Evolutionary conservation across 2,329 filamentous ascomycete species (phyloP), one percentile per base, ranked within the genome.

Genomic region (Cercospora sp.): DNA sequence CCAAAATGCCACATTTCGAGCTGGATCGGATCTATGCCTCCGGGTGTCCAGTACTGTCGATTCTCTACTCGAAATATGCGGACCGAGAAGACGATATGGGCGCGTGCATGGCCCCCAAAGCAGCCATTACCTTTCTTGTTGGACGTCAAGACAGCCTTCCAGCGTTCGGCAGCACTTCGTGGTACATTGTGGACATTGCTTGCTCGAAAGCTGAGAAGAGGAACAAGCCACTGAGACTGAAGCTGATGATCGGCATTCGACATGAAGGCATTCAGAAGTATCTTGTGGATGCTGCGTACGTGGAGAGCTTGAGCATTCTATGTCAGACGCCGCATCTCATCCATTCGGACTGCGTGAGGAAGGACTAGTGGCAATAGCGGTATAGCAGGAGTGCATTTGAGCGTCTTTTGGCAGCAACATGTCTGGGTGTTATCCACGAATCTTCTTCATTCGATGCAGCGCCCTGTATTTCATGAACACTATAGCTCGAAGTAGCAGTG

Each of bases 71-170:
- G 9, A 32, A 51, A 30, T 55, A 55, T n/a, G 61, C 61, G 16
- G 45, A 63, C n/a, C 34, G 28, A 2, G 61, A 63, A 51, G 61
- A 63, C 30, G 30, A 37, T 4, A 53, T 55, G 13, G 61, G 61
- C 12, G 6, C 12, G 0, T 37, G 26, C 30, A 55, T 63, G 24
- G 45, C 61, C 26, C 61, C 61, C 0, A 30, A 32, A 34, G 32
- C 49, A 1, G 49, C 45, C 1, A n/a, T 21, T 26, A 24, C 30
- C n/a, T 63, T 51, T 32, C 45, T 63, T 6, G 61, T 55, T 18
- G 30, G 26, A 63, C 34, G n/a, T n/a, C 18, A 13, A 16, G 45
- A 37, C 18, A 55, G 43, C 4, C n/a, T 21, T 8, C 13, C 16
- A 24, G 51, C 49, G 5, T 63, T 55, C 26, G 61, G 61, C 28